These are phyloP conservation scores for Austroboletus festivus DNA, from an alignment of 768 basidiomycete genomes.

Conservation along the genomic window DNA sequence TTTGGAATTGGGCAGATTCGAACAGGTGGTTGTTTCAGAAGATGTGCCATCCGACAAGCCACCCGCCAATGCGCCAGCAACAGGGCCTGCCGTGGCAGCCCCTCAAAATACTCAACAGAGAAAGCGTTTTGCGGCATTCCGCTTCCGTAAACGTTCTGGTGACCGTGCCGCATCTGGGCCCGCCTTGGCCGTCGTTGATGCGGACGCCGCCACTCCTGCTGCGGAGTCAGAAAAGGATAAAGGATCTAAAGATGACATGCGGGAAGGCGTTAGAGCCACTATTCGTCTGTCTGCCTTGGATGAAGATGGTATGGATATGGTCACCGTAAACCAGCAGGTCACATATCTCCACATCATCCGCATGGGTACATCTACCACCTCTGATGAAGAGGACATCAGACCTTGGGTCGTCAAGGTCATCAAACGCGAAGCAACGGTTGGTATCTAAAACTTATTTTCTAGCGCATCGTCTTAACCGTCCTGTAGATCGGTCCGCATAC, in stretches of 20 bases:
- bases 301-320: conserved; percentile 63
- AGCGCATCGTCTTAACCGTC: conserved; percentile 1
- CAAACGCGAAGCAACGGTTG: conserved; percentile 82
- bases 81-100: conserved; percentile 12
- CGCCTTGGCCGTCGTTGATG: conserved; percentile 76
- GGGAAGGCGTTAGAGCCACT: conserved; percentile 68
- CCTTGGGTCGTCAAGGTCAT: conserved; percentile 93
- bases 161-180: conserved; percentile 65
- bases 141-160: conserved; percentile 58
- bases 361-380: conserved; percentile 46
- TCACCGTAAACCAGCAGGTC: conserved; percentile 77
- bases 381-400: conserved; percentile 54
- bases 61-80: conserved; percentile 9
- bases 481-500: conserved; percentile 86
- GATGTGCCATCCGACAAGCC: conserved; percentile 9
- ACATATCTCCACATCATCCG: conserved; percentile 87
- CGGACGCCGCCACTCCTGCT: conserved; percentile 40
- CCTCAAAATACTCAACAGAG: conserved; percentile 28
- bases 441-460: conserved; percentile 15
- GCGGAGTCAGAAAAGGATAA: conserved; percentile 39
- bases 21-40: conserved; percentile 31
- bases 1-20: conserved; percentile 78
- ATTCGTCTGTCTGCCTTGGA: conserved; percentile 84
- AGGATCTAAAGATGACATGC: conserved; percentile 45
- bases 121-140: conserved; percentile 64